Evolutionary conservation across 2,329 filamentous ascomycete genomes (phyloP).

Genomic region (Periconia sp.): DNA sequence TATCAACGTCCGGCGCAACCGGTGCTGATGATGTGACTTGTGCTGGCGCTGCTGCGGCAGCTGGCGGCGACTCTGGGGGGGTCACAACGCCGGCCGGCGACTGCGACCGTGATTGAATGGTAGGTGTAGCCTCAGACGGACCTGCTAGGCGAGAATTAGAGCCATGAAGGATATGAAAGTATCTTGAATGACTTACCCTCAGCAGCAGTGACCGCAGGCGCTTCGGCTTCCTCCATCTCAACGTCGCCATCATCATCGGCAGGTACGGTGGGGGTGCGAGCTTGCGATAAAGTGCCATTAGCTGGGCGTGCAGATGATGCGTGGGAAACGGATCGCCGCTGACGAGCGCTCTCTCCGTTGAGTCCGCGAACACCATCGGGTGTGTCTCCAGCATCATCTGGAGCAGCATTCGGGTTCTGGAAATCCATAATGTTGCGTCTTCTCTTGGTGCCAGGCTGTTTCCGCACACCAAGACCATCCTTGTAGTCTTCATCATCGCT

Average conservation of each 20-base stretch:
- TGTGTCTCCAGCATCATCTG: conserved; percentile 34
- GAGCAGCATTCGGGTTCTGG: conserved; percentile 58
- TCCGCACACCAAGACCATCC: conserved; percentile 72
- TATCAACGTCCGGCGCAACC: too few relatives aligned
- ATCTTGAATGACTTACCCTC: conserved; percentile 5
- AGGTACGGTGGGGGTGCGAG: conserved; percentile 33
- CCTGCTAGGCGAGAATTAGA: conserved; percentile 3
- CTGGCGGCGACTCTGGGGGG: conserved; percentile 41
- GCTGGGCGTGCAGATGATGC: conserved; percentile 24
- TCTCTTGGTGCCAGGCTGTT: conserved; percentile 56
- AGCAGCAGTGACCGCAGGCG: conserved; percentile 18
- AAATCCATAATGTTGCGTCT: conserved; percentile 67
- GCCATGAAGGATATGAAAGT: too few relatives aligned
- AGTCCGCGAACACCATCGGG: conserved; percentile 32
- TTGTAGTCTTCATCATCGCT: conserved; percentile 88
- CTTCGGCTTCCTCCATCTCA: conserved; percentile 40
- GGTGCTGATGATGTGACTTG: too few relatives aligned
- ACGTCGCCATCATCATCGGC: conserved; percentile 44
- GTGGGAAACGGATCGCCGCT: conserved; percentile 35
- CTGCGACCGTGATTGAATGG: conserved; percentile 21
- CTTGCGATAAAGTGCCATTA: conserved; percentile 28
- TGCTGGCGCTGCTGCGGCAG: conserved; percentile 23
- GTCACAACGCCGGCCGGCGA: conserved; percentile 42
- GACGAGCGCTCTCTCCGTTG: conserved; percentile 39
- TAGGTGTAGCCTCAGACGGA: conserved; percentile 9